Evolutionary conservation across 225 moss, liverwort and hornwort genomes (phyloP).

Genomic region (Pseudisothecium myosuroides): DNA sequence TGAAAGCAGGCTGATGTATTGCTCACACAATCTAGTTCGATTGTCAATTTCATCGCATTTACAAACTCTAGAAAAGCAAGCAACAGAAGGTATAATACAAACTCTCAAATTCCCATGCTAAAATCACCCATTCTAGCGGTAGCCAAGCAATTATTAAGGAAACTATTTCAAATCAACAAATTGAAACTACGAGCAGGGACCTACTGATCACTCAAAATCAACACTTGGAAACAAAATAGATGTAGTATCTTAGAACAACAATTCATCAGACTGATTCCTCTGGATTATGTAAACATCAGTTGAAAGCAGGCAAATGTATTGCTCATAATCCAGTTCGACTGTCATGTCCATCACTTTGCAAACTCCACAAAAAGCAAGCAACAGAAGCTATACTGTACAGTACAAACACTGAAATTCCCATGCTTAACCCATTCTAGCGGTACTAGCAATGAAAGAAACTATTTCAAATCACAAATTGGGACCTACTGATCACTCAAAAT

Average conservation of each 20-base stretch:
- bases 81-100: not conserved
- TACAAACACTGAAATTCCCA: not conserved
- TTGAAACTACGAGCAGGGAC: no score
- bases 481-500: not conserved
- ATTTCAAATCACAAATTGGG: not conserved
- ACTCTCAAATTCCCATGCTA: not conserved
- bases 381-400: not conserved
- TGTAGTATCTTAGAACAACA: not conserved
- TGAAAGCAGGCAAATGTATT: not conserved
- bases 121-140: not conserved
- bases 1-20: not conserved
- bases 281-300: not conserved
- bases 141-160: not conserved
- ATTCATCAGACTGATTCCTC: not conserved
- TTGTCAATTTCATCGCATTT: not conserved
- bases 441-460: no score
- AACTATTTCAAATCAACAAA: not conserved
- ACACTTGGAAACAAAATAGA: not conserved
- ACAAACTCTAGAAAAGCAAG: not conserved
- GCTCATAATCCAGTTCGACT: not conserved
- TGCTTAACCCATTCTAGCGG: not conserved
- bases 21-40: not conserved
- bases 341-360: not conserved
- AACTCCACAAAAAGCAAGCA: not conserved
- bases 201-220: not conserved